phyloP scores from a whole-genome alignment of 768 basidiomycete species.

The Rubroboletus pulcherrimus region DNA sequence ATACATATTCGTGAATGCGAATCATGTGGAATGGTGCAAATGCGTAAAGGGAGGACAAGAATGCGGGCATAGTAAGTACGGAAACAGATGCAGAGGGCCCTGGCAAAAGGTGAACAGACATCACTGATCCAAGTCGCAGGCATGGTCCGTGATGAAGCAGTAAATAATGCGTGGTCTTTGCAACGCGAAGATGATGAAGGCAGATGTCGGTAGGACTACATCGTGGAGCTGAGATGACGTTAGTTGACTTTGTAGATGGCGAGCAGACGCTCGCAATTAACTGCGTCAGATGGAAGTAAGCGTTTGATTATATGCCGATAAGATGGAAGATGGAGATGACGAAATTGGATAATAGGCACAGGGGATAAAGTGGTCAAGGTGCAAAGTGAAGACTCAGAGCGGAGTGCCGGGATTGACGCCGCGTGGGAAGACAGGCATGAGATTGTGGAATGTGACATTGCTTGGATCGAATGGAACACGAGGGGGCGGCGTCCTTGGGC shows the following conservation, averaged over 20 bases:
- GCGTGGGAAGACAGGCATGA: constrained; percentile 56
- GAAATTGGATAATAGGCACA: constrained; percentile 7
- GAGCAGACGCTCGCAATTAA: constrained; percentile 26
- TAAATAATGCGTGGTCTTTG: constrained; percentile 19
- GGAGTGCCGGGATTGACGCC: constrained; percentile 15
- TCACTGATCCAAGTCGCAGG: constrained; percentile 27
- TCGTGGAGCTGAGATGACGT: constrained; percentile 25
- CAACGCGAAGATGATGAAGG: constrained; percentile 11
- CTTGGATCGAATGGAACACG: constrained; percentile 42
- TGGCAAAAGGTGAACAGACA: constrained; percentile 8
- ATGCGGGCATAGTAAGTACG: constrained; percentile 20
- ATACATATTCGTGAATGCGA: constrained; percentile 18
- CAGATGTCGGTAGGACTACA: constrained; percentile 29
- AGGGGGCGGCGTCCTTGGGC: constrained; percentile 34
- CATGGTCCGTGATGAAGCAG: constrained; percentile 30
- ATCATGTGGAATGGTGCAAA: constrained; percentile 19
- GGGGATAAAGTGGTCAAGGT: neutral
- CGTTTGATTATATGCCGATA: constrained; percentile 30
- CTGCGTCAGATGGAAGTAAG: constrained; percentile 26
- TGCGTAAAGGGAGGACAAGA: constrained; percentile 20
- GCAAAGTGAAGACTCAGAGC: constrained; percentile 5
- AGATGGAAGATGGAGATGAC: constrained; percentile 23
- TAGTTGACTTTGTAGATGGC: constrained; percentile 19
- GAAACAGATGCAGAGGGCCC: constrained; percentile 13
- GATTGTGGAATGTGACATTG: constrained; percentile 50